These are phyloP conservation scores for Nicotiana otophora DNA, from an alignment of 257 asterid species.

Conservation along the genomic window DNA sequence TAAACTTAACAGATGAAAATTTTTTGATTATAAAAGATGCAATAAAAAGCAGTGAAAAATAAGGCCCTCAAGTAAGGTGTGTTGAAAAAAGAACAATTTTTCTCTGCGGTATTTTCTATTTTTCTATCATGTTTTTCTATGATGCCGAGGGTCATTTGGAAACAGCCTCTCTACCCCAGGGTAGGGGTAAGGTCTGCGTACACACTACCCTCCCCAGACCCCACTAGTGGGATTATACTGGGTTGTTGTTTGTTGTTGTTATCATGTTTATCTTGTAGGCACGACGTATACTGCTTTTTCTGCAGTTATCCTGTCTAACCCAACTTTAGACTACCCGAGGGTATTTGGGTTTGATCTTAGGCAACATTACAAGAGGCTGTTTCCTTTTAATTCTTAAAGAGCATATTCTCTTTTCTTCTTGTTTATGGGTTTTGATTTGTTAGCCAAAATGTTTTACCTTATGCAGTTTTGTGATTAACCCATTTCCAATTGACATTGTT, in stretches of 20 bases:
- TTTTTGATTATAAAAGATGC: background rate
- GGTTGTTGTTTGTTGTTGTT: no score
- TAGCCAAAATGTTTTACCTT: background rate
- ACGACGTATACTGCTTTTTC: background rate
- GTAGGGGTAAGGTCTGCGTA: no score
- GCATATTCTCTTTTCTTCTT: background rate
- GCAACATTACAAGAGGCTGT: background rate
- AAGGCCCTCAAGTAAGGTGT: background rate
- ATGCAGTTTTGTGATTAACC: background rate
- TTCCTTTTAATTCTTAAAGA: background rate
- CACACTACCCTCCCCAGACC: no score
- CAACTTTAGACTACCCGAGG: background rate
- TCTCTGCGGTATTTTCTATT: background rate
- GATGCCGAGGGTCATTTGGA: no score
- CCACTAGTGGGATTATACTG: no score
- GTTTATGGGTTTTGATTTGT: background rate
- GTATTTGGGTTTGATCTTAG: background rate
- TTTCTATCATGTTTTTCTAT: no score
- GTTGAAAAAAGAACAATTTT: background rate
- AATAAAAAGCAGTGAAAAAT: background rate
- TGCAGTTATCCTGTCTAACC: background rate
- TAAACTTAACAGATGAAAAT: background rate
- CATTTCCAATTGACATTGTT: background rate
- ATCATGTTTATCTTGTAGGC: background rate
- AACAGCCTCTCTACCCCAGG: no score